Conservation (phyloP, 306 rosid genomes). For the Aeschynomene evenia region DNA sequence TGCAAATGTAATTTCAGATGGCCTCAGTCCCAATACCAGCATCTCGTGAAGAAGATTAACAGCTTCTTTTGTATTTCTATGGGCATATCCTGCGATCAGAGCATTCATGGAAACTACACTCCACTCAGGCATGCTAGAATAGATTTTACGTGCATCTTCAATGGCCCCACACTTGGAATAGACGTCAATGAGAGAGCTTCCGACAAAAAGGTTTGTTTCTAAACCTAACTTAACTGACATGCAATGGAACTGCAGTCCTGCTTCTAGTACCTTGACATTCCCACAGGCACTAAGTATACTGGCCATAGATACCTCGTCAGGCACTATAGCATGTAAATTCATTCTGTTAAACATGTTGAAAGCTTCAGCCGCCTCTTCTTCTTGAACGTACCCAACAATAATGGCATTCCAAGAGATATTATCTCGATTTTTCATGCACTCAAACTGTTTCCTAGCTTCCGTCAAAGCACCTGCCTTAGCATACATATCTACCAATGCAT, state of each 20-base stretch:
- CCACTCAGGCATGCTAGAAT: conserved; percentile 54
- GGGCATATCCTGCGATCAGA: conserved; percentile 67
- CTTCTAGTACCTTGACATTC: conserved; percentile 44
- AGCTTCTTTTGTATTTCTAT: conserved; percentile 51
- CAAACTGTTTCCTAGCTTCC: conserved; percentile 75
- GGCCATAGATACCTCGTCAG: conserved; percentile 81
- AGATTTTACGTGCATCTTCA: conserved; percentile 50
- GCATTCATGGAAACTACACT: conserved; percentile 69
- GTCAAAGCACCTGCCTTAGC: conserved; percentile 67
- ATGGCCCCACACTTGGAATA: conserved; percentile 65
- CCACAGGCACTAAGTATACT: conserved; percentile 84
- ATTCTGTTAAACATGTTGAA: conserved; percentile 66
- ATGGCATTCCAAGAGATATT: conserved; percentile 83
- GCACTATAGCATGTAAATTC: conserved; percentile 47
- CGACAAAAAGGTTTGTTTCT: conserved; percentile 66
- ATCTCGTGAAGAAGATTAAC: conserved; percentile 53
- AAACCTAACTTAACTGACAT: conserved; percentile 65
- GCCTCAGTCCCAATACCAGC: conserved; percentile 54
- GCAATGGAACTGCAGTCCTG: conserved; percentile 69
- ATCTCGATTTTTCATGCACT: conserved; percentile 57
- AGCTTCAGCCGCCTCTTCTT: conserved; percentile 55
- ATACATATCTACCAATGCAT: conserved; percentile 84
- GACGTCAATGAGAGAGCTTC: conserved; percentile 83
- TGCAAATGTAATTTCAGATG: conserved; percentile 69
- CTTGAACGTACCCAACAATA: conserved; percentile 77